Evolutionary conservation across 306 rosid species (phyloP).

Genomic region (Gastrolobium bilobum): DNA sequence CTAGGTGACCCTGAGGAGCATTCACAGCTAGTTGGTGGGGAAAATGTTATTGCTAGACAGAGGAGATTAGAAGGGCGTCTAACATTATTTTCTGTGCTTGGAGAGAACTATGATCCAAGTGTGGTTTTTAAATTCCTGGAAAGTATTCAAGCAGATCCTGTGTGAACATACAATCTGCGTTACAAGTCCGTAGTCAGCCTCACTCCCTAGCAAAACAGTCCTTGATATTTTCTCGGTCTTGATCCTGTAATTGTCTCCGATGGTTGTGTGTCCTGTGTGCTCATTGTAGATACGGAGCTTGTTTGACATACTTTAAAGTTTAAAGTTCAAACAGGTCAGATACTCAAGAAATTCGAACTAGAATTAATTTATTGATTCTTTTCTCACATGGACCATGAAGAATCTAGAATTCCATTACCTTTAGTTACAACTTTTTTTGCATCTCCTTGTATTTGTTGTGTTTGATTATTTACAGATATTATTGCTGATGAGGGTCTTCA

Average conservation of each 20-base stretch:
- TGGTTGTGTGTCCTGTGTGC: conserved; percentile 62
- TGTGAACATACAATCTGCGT: conserved; percentile 42
- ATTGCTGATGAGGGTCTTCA: background rate
- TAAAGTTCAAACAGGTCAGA: conserved; percentile 49
- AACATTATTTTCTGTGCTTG: conserved; percentile 41
- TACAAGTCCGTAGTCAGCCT: conserved; percentile 35
- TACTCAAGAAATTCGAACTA: conserved; percentile 44
- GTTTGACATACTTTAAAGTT: conserved; percentile 55
- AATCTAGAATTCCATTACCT: background rate
- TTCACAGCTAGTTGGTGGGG: conserved; percentile 44
- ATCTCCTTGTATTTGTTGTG: conserved; percentile 1
- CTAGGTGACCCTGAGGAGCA: conserved; percentile 55
- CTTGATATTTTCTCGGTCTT: conserved; percentile 46
- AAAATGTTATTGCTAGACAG: conserved; percentile 37
- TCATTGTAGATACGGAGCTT: conserved; percentile 66
- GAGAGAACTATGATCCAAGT: conserved; percentile 49
- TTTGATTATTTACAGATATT: conserved; percentile 24
- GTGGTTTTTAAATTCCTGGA: conserved; percentile 46
- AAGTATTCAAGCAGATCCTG: conserved; percentile 50
- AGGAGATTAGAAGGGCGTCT: conserved; percentile 42
- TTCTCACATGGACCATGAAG: conserved; percentile 31
- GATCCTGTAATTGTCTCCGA: conserved; percentile 52
- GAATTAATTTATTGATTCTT: conserved; percentile 49
- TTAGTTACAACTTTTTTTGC: background rate
- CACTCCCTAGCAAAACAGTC: conserved; percentile 40